Base-by-base conservation (phyloP, 2,329 filamentous ascomycete genomes). In the Colletotrichum sp. region DNA sequence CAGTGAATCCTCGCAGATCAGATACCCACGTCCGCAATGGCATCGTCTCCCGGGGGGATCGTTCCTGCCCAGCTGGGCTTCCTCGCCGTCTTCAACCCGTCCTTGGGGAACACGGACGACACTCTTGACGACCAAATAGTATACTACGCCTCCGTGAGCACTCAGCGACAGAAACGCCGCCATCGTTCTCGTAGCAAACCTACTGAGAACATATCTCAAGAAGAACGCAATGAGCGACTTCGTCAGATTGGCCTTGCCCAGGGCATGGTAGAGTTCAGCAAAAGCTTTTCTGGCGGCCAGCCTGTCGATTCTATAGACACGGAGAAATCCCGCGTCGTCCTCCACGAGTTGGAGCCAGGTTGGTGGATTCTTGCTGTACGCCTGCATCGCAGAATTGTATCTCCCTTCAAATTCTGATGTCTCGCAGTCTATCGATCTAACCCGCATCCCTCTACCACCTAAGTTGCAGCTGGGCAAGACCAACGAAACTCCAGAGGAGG, bases 341-440 rank as follows among this genome's bases (percentile, higher is more conserved):
- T 98, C 60, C 92, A 95, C 80, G 96, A 99, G 86, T 86, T 99
- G 78, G 96, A 99, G 84, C 88, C 91, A 18, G 94, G 94, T 34
- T 99, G 97, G 97, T 99, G 98, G 98, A 93, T 99, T 77, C 87
- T 99, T 76, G 96, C 95, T 77, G 96, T 98, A 88, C 82, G 94
- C 86, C 24, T 15, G 94, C 86, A 26, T 26, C 67, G 21, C 57
- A 32, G 13, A 59, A 18, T 24, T 57, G 10, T 3, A 24, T 13
- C 32, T 16, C 13, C 7, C 32, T 64, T 18, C 36, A 9, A 9
- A 39, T 67, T 34, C 71, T 74, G 64, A 74, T 32, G 15, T 28
- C 24, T 76, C 9, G 60, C 74, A 96, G 93, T 95, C 94, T 64
- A 92, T 98, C 82, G 94, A 97, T 82, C 88, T 98, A 48, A 98